Evolutionary conservation across 208 protist species (phyloP), one percentile per base, ranked within the genome.

Genomic region (Acanthamoeba quina): DNA sequence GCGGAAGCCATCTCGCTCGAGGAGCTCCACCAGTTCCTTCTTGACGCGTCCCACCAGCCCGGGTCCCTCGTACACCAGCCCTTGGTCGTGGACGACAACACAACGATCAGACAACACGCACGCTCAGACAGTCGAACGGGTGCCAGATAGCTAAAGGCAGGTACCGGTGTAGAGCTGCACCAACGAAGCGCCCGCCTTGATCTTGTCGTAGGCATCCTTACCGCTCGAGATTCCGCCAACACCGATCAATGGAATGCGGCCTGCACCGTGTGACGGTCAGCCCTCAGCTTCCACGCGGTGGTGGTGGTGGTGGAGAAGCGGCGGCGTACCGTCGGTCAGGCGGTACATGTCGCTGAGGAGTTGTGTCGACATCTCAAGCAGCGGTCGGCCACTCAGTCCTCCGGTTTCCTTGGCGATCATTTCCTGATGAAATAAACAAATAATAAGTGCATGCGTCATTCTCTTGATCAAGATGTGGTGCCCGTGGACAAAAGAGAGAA

Each of bases 91-190:
- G 52, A 11, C 0, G 0, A 19, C 52, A 56, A 19, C 52, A 56
- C 52, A 56, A 1, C 52, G 52, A 56, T 56, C 52, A 56, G 52
- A 56, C 52, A 11, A 56, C 15, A 56, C 17, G 15, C 17, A 37
- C 34, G 34, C 21, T 1, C 6, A 19, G 58, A 9, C 15, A n/a
- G 58, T 10, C 15, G 24, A 10, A n/a, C 15, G 21, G 58, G 58
- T 0, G 19, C 58, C 21, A 64, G 58, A n/a, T 19, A 11, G 52
- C 2, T 64, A 24, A 64, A 64, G 10, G 58, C 0, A 64, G 21
- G 58, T 64, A 41, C 56, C 56, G 6, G 96, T 97, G 94, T 98
- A 98, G 44, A 98, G 47, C 95, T 98, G 97, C 70, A 98, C 96
- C 5, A 97, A 34, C 34, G 76, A 95, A 17, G 97, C 97, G 41